phyloP scores from a whole-genome alignment of 768 basidiomycete species.

The Termitomyces sp. region DNA sequence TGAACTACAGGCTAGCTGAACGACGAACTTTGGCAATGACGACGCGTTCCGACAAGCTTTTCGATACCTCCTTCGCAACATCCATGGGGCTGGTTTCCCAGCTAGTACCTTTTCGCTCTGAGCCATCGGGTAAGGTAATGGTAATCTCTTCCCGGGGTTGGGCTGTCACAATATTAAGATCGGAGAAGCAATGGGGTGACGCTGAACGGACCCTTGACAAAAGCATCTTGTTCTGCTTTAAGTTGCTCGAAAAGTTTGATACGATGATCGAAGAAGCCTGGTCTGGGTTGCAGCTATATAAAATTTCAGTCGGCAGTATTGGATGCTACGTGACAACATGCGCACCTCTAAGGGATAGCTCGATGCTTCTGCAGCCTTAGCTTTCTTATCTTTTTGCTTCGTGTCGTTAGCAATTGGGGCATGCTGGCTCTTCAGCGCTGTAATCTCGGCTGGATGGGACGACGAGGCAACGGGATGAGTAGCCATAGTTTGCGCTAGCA shows the following conservation, averaged over 20 bases:
- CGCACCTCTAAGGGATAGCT: slow-evolving; percentile 63
- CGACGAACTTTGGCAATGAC: slow-evolving; percentile 85
- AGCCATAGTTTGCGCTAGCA: slow-evolving; percentile 23
- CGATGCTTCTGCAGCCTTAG: slow-evolving; percentile 30
- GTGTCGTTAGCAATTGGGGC: slow-evolving; percentile 15
- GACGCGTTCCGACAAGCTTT: slow-evolving; percentile 79
- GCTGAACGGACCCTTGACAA: slow-evolving; percentile 55
- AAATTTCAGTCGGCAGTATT: slow-evolving; percentile 4
- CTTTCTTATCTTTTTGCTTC: slow-evolving; percentile 34
- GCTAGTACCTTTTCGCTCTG: slow-evolving; percentile 74
- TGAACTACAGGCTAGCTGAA: not conserved
- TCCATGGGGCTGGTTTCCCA: slow-evolving; percentile 96
- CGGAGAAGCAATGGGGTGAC: not conserved
- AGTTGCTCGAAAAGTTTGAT: slow-evolving; percentile 86
- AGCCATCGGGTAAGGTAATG: slow-evolving; percentile 84
- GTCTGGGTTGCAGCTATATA: slow-evolving; percentile 70
- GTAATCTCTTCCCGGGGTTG: slow-evolving; percentile 82
- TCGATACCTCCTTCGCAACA: slow-evolving; percentile 82
- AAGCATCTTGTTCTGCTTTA: slow-evolving; percentile 79
- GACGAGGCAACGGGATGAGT: slow-evolving; percentile 53
- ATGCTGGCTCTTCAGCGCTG: slow-evolving; percentile 41
- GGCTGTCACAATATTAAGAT: slow-evolving; percentile 28
- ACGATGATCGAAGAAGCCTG: slow-evolving; percentile 85
- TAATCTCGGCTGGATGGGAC: slow-evolving; percentile 44
- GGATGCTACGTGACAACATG: not conserved